Base-by-base conservation (phyloP, 257 asterid species). In the Solanum etuberosum region DNA sequence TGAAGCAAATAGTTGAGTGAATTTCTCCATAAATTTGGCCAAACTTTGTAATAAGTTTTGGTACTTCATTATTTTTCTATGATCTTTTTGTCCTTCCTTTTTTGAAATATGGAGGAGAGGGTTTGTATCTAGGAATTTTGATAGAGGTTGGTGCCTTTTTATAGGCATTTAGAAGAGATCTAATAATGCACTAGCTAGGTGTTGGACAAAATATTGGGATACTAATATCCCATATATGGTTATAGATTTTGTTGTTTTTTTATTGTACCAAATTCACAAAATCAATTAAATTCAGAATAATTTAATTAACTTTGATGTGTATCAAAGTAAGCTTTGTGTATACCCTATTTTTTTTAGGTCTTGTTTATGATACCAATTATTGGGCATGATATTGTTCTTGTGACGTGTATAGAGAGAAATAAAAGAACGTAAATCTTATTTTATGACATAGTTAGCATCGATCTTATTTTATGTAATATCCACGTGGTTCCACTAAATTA, bases 1-100 rank as follows among this genome's bases (percentile, higher is more conserved):
- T 3, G 95, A 92, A 81, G 92, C 87, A 9, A 95, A 6, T 38
- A 93, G 32, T 61, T 91, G 94, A 6, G 93, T 86, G 73, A 85
- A 70, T 86, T 88, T 92, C 91, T 89, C 34, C 82, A 83, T 35
- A 15, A 88, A 71, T 59, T 59, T 63, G 37, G 35, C 51, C 74
- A 87, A 54, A 8, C 6, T 76, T 57, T 61, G 27, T 18, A 76
- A 76, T 38, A 76, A 85, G 81, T 57, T 90, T 70, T 78, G 87
- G 61, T 83, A 54, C 57, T 87, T 89, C 93, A 91, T 89, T 74
- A 91, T 87, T 61, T 15, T 15, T 11, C 23, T 74, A 43, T 27
- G 15, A 77, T 42, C 1, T 77, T 42, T 27, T 80, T 27, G 25
- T 9, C 27, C 7, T 43, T 27, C 5, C 40, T 40, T 21, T 42